Evolutionary conservation across 768 basidiomycete genomes (phyloP), one percentile per base, ranked within the genome.

Genomic region (Auricularia sp.): DNA sequence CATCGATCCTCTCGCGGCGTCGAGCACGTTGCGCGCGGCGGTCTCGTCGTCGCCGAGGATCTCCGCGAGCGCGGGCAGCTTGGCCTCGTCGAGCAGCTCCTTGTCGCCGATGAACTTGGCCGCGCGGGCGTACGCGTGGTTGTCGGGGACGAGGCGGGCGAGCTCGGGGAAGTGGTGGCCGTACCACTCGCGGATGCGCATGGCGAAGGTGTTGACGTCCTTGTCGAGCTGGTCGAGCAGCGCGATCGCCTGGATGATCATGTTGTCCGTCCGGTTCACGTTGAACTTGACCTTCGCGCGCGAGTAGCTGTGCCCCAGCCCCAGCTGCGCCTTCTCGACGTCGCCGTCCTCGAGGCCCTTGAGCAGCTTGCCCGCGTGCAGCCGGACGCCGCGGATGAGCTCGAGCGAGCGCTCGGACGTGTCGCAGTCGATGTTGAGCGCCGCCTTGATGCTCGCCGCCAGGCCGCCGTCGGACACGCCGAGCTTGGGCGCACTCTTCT

Each of bases 211-310:
- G 80, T 98, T 98, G 76, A 98, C 93, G 75, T 98, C 96, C 81
- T 98, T 98, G 84, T 98, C 96, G 71, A 98, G 88, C 72, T 98
- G 95, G 78, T 98, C 96, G 71, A 97, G 90, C 65, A 98, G 87
- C 3, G 95, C 91, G 73, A 98, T 98, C 66, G 96, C 96, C 77
- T 98, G 96, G 70, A 98, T 98, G 77, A 98, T 98, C 96, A 98
- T 98, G 82, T 98, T 97, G 78, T 97, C 94, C 64, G 91, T 85
- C 62, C 92, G 83, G 81, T 95, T 95, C 63, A 94, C 92, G 76
- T 94, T 95, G 84, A 93, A 98, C 78, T 98, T 98, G 67, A 98
- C 88, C 75, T 98, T 98, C 47, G 95, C 90, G 67, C 96, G 88
- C 29, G 94, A 97, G 79, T 96, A 98, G 3, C 94, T 93, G 81